Conservation (phyloP, 164 flowering plant species). For the Akebia trifoliata region DNA sequence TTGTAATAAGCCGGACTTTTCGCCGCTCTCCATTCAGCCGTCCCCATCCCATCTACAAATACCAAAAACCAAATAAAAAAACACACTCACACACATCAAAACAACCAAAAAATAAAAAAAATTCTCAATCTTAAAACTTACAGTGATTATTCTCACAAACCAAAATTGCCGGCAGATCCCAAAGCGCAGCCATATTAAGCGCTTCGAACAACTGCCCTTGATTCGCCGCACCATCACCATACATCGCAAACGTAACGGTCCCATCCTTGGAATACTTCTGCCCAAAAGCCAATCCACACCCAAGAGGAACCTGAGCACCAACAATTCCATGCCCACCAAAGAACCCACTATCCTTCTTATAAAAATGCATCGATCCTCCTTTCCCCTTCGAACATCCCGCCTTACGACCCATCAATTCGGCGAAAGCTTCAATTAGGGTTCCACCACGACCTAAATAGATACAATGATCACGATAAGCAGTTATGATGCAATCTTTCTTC, state of each 20-base stretch:
- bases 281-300: constrained; percentile 79
- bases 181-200: constrained; percentile 83
- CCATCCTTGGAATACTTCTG: constrained; percentile 84
- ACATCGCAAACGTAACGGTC: constrained; percentile 67
- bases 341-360: constrained; percentile 74
- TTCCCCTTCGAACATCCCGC: constrained; percentile 86
- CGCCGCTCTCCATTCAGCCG: constrained; percentile 98
- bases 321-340: constrained; percentile 97
- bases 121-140: constrained; percentile 23
- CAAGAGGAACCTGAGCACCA: constrained; percentile 93
- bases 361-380: constrained; percentile 98
- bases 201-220: constrained; percentile 99
- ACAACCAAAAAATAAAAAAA: not conserved
- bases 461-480: constrained; percentile 94
- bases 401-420: constrained; percentile 83
- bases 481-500: constrained; percentile 72
- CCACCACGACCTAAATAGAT: constrained; percentile 88
- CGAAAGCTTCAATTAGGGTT: constrained; percentile 51
- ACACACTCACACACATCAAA: not conserved
- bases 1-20: constrained; percentile 95
- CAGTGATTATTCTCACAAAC: constrained; percentile 99
- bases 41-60: constrained; percentile 99
- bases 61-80: constrained; percentile 4
- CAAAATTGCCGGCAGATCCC: constrained; percentile 91
- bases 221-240: constrained; percentile 99